Evolutionary conservation across 2,329 filamentous ascomycete genomes (phyloP), one percentile per base, ranked within the genome.

Genomic region (Microcera coccophila): DNA sequence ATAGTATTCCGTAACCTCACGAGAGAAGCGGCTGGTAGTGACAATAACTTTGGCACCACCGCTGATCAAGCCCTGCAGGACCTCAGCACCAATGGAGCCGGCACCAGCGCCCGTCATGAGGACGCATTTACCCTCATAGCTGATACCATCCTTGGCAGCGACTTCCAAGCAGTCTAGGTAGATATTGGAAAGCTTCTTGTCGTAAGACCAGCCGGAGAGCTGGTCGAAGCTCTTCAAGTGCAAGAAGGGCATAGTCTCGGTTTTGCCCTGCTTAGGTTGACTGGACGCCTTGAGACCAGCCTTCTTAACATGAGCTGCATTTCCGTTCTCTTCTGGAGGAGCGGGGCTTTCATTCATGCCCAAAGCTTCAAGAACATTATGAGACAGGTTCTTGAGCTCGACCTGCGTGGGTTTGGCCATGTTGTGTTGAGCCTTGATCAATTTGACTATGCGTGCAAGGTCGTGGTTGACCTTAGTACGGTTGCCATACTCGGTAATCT

Each of bases 311-410:
- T n/a, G n/a, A n/a, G n/a, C n/a, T n/a, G n/a, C n/a, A 68, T 87
- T 89, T 60, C 82, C 81, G 53, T 84, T 86, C 62, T 95, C 90
- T 63, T 86, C 86, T 28, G 90, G 87, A 53, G 98, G 85, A 60
- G 97, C 97, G 64, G 97, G 91, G 63, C 85, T 90, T 70, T 98
- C 91, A 61, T 95, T 98, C 93, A 98, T 98, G 46, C 87, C 86
- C 26, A 98, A 75, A 15, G 93, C 94, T 54, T 91, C 89, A 53
- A 97, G 82, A 48, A 98, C 89, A 61, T 97, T 93, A 62, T 85
- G 85, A 68, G 98, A 98, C 12, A 98, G 74, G 57, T 80, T 84
- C 78, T 95, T 96, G 73, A 98, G 96, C 70, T 98, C 90, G 29
- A 97, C 76, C 64, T 97, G 90, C 2, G 91, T 94, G 3, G 89